phyloP scores from a whole-genome alignment of 2,329 filamentous ascomycete species.

The Aspergillus calidoustus region DNA sequence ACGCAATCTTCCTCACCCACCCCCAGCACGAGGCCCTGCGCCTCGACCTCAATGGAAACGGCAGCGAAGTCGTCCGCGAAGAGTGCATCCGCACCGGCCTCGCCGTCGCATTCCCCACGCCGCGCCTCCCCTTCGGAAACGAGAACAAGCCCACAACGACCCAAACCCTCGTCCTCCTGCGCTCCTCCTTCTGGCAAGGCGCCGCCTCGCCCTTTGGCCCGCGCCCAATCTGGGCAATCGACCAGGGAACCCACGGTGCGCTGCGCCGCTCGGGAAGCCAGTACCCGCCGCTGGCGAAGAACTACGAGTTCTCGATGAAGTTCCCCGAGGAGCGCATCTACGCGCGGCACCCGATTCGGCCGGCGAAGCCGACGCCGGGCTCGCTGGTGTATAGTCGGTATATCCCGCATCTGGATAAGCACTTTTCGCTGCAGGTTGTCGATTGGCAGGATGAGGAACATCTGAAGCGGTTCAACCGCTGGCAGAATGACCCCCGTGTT shows the following conservation, averaged over 20 bases:
- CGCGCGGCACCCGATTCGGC: conserved; percentile 71
- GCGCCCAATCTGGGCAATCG: conserved; percentile 65
- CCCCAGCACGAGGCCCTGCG: conserved; percentile 40
- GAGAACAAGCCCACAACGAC: conserved; percentile 24
- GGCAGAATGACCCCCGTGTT: conserved; percentile 84
- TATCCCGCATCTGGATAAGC: conserved; percentile 75
- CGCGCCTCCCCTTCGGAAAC: conserved; percentile 27
- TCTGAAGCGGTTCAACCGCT: conserved; percentile 72
- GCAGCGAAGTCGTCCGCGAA: conserved; percentile 45
- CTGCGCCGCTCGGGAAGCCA: conserved; percentile 30
- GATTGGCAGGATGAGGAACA: conserved; percentile 69
- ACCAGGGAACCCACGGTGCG: conserved; percentile 40
- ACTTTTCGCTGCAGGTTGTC: conserved; percentile 76
- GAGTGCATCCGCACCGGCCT: conserved; percentile 46
- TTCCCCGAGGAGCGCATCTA: conserved; percentile 57
- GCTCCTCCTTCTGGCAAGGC: conserved; percentile 70
- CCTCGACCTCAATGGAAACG: conserved; percentile 36
- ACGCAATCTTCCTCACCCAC: conserved; percentile 40
- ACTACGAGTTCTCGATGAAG: conserved; percentile 44
- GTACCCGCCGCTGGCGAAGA: conserved; percentile 45
- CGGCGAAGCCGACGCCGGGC: conserved; percentile 71
- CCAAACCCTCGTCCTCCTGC: conserved; percentile 52
- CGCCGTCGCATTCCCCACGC: conserved; percentile 29
- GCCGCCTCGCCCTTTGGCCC: conserved; percentile 70
- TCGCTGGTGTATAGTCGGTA: conserved; percentile 77